A percentile compares a stretch with the other conserved stretches of the same genome.
Evolutionary conservation across 1,139 yeast species (phyloP).

Genomic region (Sugiyamaella paludigena): DNA sequence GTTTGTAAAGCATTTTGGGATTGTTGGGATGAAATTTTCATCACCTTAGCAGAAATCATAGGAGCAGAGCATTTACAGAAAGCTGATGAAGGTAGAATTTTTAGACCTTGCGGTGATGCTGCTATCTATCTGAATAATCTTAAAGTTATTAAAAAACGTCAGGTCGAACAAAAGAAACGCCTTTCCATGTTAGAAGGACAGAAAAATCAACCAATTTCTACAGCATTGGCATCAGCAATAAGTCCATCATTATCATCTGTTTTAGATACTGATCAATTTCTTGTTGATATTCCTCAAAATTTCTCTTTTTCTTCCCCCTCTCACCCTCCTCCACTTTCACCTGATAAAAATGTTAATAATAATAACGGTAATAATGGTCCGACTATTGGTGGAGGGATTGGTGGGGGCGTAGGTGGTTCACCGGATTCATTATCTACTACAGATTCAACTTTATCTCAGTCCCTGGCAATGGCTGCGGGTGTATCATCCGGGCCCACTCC

Average conservation of each 20-base stretch:
- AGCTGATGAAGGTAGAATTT: slow-evolving; percentile 34
- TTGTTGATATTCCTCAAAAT: background rate
- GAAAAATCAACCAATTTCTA: background rate
- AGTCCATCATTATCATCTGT: slow-evolving; percentile 2
- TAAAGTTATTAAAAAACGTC: slow-evolving; percentile 27
- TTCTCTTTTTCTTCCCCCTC: background rate
- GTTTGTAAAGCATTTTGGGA: slow-evolving; percentile 38
- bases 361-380: too few relatives aligned
- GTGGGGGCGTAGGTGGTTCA: slow-evolving; percentile 4
- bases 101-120: slow-evolving; percentile 36
- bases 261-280: slow-evolving; percentile 5
- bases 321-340: slow-evolving; percentile 6
- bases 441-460: background rate
- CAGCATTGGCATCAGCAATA: background rate
- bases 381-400: too few relatives aligned
- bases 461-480: background rate
- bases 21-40: slow-evolving; percentile 36
- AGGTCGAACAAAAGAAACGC: slow-evolving; percentile 25
- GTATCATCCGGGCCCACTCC: slow-evolving; percentile 8
- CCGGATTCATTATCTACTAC: slow-evolving; percentile 12
- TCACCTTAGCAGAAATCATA: slow-evolving; percentile 33
- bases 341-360: slow-evolving; percentile 8
- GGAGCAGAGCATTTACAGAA: slow-evolving; percentile 31
- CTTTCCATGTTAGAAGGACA: slow-evolving; percentile 20
- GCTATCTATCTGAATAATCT: slow-evolving; percentile 33